Evolutionary conservation across 306 rosid species (phyloP), one percentile per base, ranked within the genome.

Genomic region (Benincasa hispida): DNA sequence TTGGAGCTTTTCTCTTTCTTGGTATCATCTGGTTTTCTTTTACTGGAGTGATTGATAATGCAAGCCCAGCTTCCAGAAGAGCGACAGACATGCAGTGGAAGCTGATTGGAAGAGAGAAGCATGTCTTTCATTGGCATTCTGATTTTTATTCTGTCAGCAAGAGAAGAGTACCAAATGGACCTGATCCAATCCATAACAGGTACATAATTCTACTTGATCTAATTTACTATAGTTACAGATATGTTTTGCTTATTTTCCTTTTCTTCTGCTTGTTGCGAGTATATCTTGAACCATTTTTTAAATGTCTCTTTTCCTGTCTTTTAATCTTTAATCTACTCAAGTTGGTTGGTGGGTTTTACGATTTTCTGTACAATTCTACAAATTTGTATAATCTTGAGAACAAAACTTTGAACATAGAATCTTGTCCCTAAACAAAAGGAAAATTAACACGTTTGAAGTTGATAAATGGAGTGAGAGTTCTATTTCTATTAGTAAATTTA

Each of bases 131-230:
- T 83, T 81, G 88, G 86, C 79, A 84, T 83, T 81, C 93, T 74
- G 79, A 84, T 76, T 62, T 85, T 74, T 75, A 85, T 66, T 81
- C 78, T 35, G 98, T 90, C 61, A 95, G 99, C 91, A 95, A 89
- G 85, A 92, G 99, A 85, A 88, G 97, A 88, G 99, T 95, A 0
- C 99, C 99, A 1, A 95, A 92, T 83, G 99, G 99, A 77, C 99
- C 99, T 76, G 98, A 95, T 84, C 99, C 99, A 60, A 95, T 95
- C 86, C 99, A 95, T 81, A 95, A 95, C 98, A 92, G 99, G 99
- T 91, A 81, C 85, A 3, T 67, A 72, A 42, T 56, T 61, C 30
- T 42, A n/a, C 58, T 30, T 79, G 13, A 19, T 61, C 53, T 48
- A 21, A 61, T 27, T 45, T 22, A 19, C 28, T 28, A 7, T 17